A percentile compares a stretch with the other conserved stretches of the same genome.
These are phyloP conservation scores for Tetrapisispora phaffii DNA, from an alignment of 805 yeast species.

Conservation along the genomic window DNA sequence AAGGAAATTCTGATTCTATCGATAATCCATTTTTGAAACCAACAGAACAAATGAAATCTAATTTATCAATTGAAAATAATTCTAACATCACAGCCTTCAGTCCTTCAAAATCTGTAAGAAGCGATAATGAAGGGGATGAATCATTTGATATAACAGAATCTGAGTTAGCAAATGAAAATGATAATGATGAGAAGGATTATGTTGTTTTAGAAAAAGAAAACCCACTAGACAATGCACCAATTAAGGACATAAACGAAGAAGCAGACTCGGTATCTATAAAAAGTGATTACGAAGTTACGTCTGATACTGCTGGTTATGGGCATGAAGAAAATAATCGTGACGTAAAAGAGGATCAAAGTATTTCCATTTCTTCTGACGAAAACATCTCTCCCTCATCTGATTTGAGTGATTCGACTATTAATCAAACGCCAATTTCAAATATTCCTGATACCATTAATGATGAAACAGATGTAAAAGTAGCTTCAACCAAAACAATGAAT, in stretches of 20 bases:
- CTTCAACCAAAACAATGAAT: background rate
- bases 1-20: background rate
- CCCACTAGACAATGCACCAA: background rate
- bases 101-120: background rate
- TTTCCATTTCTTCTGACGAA: background rate
- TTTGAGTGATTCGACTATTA: slow-evolving; percentile 18
- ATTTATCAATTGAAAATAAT: background rate
- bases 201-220: background rate
- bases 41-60: background rate
- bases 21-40: background rate
- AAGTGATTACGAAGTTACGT: background rate
- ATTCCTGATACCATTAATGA: background rate
- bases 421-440: slow-evolving; percentile 10
- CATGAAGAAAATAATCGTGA: too few species aligned
- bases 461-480: background rate
- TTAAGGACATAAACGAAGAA: background rate
- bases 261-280: background rate
- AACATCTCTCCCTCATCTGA: background rate
- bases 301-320: background rate
- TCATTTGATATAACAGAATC: background rate
- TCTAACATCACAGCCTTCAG: background rate
- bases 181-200: background rate
- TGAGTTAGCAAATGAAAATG: background rate
- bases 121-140: background rate
- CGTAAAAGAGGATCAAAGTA: background rate